Evolutionary conservation across 441 rosid genomes (phyloP), one percentile per base, ranked within the genome.

Genomic region (Pelargonium myrrhifolium): DNA sequence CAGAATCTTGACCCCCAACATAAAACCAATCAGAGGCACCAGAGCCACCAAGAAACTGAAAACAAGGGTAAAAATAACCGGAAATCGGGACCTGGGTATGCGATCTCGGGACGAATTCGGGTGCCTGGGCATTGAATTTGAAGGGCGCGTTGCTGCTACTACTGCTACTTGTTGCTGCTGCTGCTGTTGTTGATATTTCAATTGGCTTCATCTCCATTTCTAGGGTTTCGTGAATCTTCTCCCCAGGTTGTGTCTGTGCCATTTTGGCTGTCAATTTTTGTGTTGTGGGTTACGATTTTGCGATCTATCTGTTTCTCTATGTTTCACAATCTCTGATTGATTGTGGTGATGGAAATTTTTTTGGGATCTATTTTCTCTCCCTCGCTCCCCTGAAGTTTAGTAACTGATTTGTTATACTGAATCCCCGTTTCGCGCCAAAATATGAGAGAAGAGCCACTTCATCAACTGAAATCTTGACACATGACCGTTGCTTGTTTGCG

Each of bases 121-220:
- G 95, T 3, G 97, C 97, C 17, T 86, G 88, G 1, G 84, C 97
- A 66, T 93, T 93, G 81, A 93, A 91, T 78, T 86, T 91, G 85
- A 93, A 93, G 15, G 86, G 26, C 6, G 35, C 20, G 49, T 40
- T 66, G 43, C 62, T 26, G 18, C 86, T 58, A 6, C 49, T 26
- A 49, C 56, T 66, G 35, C 62, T 35, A 4, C 61, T 17, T 70
- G 20, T 40, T n/a, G 12, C 58, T 43, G 43, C 20, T 51, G 37
- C 11, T 62, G 21, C 53, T 66, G 51, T 55, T 17, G 10, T 71
- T 18, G 35, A 28, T 28, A 3, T 28, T 9, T 24, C 9, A 22
- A 53, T 55, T 6, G 62, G 62, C 61, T 55, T 55, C 61, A 55
- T 55, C 61, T 55, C 61, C 60, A 55, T 17, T 51, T 51, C 58